Base-by-base conservation (phyloP, 83 land plant genomes). In the Thuja plicata region DNA sequence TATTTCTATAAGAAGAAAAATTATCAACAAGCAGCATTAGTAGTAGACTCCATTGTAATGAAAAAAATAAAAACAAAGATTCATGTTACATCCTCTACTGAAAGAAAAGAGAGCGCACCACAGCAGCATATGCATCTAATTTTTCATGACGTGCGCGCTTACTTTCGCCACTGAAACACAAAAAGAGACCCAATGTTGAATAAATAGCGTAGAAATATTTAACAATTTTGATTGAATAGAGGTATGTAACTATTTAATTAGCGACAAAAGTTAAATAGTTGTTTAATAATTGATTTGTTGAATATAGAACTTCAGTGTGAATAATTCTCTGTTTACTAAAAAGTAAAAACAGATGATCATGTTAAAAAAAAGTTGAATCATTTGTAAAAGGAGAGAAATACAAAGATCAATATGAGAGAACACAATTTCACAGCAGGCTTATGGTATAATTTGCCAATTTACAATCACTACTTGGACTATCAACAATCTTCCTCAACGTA, bases 81-180 rank as follows among this genome's bases (percentile, higher is more conserved):
- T n/a, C 30, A 27, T 66, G n/a, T 66, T 66, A 66, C 30, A 66
- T 24, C 71, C 71, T 66, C n/a, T 7, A 24, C 30, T 66, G 10
- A 90, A 43, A 48, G 30, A 55, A 88, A 3, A 87, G 48, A 85
- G 40, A 40, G 76, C 91, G 48, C 88, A 97, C 99, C 97, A 95
- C 78, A 46, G 99, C 99, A 74, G 99, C 95, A 91, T 93, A 97
- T 34, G 99, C 96, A 92, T 96, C 99, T 81, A 91, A 43, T 74
- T 84, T 92, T 52, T 83, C 92, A 76, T 89, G 92, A 43, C 97
- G 96, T 85, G 95, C 93, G 86, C 92, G 92, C 83, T 89, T 92
- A 60, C 91, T 93, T 27, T 92, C 87, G 41, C 98, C 97, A 89
- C 99, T 97, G 92, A 89, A 91, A 90, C 21, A 43, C 62, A 17